Conservation (phyloP, 257 asterid species). For the Fraxinus americana region DNA sequence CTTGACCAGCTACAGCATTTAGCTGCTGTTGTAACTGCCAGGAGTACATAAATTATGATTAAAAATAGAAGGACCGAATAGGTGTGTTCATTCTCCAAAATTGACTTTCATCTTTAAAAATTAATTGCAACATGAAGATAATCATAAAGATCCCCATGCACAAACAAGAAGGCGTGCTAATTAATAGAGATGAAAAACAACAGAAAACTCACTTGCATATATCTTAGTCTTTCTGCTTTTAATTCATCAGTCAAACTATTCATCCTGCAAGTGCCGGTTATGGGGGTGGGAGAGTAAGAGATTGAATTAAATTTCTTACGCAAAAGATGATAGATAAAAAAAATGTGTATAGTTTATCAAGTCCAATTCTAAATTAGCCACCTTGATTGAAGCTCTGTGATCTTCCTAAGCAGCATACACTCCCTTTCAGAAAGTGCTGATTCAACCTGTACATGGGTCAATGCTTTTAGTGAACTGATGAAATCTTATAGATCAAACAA, state of each 20-base stretch:
- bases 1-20: slow-evolving; percentile 49
- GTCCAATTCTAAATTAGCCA: not conserved
- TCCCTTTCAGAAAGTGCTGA: slow-evolving; percentile 6
- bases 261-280: slow-evolving; percentile 61
- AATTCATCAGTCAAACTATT: slow-evolving; percentile 80
- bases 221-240: slow-evolving; percentile 69
- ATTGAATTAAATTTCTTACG: not conserved
- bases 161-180: not conserved
- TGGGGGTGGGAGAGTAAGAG: not conserved
- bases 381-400: not conserved
- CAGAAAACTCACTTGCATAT: slow-evolving; percentile 62
- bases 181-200: not conserved
- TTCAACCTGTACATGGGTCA: not conserved
- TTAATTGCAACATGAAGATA: not conserved
- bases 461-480: not conserved
- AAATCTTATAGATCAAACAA: not conserved
- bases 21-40: slow-evolving; percentile 81
- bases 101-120: not conserved
- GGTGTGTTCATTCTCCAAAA: not conserved
- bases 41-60: slow-evolving; percentile 21
- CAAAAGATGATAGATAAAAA: not conserved
- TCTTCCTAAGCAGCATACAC: not conserved
- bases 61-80: not conserved
- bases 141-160: not conserved
- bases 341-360: not conserved